A percentile compares a stretch with the other conserved stretches of the same genome.
These are phyloP conservation scores for Eustoma russellianum DNA, from an alignment of 257 asterid genomes.

Conservation along the genomic window DNA sequence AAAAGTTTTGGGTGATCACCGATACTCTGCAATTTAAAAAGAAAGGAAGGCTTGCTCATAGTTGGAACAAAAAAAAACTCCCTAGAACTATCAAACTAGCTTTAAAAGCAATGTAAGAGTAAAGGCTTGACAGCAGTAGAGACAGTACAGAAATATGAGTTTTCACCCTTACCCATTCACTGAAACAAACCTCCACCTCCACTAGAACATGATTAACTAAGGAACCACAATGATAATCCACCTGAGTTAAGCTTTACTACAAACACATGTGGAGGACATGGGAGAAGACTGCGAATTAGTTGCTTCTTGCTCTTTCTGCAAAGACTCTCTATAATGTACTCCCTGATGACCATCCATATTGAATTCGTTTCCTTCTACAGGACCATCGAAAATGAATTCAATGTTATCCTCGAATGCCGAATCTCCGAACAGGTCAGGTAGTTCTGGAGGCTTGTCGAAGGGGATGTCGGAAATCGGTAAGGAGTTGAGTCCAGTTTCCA, in stretches of 20 bases:
- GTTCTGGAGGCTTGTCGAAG: conserved; percentile 34
- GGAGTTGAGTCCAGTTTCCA: conserved; percentile 37
- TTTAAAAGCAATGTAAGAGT: too few relatives aligned
- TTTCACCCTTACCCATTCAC: too few relatives aligned
- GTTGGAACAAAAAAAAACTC: too few relatives aligned
- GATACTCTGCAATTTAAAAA: too few relatives aligned
- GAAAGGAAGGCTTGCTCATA: too few relatives aligned
- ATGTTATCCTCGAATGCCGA: conserved; percentile 50
- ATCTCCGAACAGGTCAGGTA: conserved; percentile 37
- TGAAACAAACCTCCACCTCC: too few relatives aligned
- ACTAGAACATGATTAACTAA: not conserved
- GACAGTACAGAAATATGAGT: too few relatives aligned
- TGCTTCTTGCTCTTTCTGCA: conserved; percentile 17
- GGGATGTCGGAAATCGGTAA: conserved; percentile 37
- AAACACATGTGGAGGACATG: conserved; percentile 29
- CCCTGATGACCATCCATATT: conserved; percentile 21
- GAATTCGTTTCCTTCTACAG: conserved; percentile 20
- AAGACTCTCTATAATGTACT: conserved; percentile 10
- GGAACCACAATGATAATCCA: not conserved
- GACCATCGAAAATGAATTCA: conserved; percentile 46
- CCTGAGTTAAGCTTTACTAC: conserved; percentile 10
- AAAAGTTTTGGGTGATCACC: too few relatives aligned
- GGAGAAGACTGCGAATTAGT: conserved; percentile 29
- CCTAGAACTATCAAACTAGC: too few relatives aligned
- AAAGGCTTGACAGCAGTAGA: too few relatives aligned